Conservation (phyloP, 345 rosid species). For the Brassica napus region DNA sequence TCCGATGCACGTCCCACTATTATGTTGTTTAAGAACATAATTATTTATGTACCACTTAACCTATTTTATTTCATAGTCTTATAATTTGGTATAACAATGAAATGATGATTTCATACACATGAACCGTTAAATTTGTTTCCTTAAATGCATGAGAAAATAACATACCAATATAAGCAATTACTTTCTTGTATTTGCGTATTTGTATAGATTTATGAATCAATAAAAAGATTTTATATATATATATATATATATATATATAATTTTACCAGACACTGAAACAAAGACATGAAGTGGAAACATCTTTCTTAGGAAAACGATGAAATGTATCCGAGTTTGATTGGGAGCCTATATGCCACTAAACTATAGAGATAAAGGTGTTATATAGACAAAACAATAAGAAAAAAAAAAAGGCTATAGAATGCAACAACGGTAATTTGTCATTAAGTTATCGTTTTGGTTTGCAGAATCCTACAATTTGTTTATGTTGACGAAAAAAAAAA, state of each 20-base stretch:
- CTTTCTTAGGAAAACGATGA: not conserved
- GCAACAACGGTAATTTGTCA: too few species aligned
- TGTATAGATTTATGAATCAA: not conserved
- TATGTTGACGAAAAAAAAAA: too few species aligned
- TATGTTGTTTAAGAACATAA: not conserved
- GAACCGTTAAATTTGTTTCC: not conserved
- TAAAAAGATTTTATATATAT: not conserved
- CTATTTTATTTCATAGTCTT: not conserved
- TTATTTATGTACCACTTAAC: constrained; percentile 1
- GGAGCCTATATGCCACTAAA: constrained; percentile 39
- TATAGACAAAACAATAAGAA: not conserved
- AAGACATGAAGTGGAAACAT: not conserved
- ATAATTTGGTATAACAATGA: not conserved
- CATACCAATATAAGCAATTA: not conserved
- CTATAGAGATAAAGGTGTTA: constrained; percentile 2
- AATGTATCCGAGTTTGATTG: constrained; percentile 17
- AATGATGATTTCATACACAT: not conserved
- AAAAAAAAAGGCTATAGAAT: too few species aligned
- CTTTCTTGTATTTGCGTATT: not conserved
- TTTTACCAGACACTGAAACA: not conserved
- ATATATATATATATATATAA: not conserved
- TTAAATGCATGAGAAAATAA: not conserved
- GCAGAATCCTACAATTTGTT: too few species aligned
- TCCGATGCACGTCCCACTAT: not conserved
- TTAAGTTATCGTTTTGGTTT: too few species aligned